These are phyloP conservation scores for Fusarium albosuccineum DNA, from an alignment of 2,329 filamentous ascomycete species.

Conservation along the genomic window DNA sequence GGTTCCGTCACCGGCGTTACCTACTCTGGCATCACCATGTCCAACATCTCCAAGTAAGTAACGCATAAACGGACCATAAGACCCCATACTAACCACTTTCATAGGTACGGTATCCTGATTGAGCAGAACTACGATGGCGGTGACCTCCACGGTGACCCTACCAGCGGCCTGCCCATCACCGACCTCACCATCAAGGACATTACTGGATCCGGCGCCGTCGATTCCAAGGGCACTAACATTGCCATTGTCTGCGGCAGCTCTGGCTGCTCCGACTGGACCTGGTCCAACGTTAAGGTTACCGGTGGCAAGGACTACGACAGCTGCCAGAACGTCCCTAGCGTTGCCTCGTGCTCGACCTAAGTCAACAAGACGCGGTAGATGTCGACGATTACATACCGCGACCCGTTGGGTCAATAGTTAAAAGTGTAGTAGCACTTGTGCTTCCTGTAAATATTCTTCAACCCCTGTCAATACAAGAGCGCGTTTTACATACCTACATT, in stretches of 20 bases:
- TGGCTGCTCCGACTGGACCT: constrained; percentile 64
- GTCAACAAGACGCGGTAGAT: background rate
- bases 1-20: constrained; percentile 58
- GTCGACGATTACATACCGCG: too few species aligned
- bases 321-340: constrained; percentile 49
- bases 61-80: too few species aligned
- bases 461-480: too few species aligned
- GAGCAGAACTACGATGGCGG: constrained; percentile 63
- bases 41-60: constrained; percentile 52
- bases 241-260: constrained; percentile 66
- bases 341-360: constrained; percentile 31
- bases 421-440: too few species aligned
- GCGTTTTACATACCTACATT: too few species aligned
- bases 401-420: too few species aligned
- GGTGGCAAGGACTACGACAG: constrained; percentile 60
- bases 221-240: constrained; percentile 55
- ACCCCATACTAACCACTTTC: background rate
- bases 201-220: constrained; percentile 55
- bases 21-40: constrained; percentile 59
- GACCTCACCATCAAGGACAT: constrained; percentile 58
- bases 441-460: too few species aligned
- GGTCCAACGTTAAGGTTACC: constrained; percentile 62
- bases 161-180: constrained; percentile 63
- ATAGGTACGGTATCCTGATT: constrained; percentile 52
- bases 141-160: constrained; percentile 57